A percentile compares a stretch with the other conserved stretches of the same genome.
phyloP scores from a whole-genome alignment of 2,329 filamentous ascomycete species.

The Dactylellina haptotyla region DNA sequence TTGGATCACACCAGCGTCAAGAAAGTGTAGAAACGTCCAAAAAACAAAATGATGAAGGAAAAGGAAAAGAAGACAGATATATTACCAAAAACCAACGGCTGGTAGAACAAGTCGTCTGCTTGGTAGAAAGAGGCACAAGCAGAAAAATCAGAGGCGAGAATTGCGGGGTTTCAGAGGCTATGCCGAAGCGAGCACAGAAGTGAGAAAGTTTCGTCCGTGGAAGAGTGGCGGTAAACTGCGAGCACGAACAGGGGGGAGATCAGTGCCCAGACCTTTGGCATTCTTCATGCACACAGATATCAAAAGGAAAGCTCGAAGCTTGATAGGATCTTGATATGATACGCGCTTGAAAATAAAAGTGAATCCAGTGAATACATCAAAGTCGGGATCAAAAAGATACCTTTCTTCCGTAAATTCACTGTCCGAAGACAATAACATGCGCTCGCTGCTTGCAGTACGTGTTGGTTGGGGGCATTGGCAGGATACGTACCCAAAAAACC shows the following conservation, averaged over 20 bases:
- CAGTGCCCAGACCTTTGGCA: conserved; percentile 30
- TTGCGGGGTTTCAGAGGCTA: conserved; percentile 55
- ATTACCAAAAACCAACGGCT: conserved; percentile 47
- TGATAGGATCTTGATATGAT: too few species aligned
- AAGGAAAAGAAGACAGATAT: conserved; percentile 50
- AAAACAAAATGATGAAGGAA: not conserved
- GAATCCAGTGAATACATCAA: too few species aligned
- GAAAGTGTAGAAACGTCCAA: conserved; percentile 5
- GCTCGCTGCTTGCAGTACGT: too few species aligned
- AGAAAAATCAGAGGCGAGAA: conserved; percentile 53
- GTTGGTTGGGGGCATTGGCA: too few species aligned
- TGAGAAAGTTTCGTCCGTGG: conserved; percentile 54
- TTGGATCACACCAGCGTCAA: conserved; percentile 20
- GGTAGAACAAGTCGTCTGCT: conserved; percentile 32
- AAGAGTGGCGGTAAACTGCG: conserved; percentile 41
- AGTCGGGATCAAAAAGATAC: too few species aligned
- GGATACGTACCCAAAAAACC: too few species aligned
- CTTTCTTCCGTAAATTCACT: too few species aligned
- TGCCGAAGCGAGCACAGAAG: conserved; percentile 53
- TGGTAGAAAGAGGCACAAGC: conserved; percentile 45
- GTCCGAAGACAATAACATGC: too few species aligned
- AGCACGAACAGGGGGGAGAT: conserved; percentile 46
- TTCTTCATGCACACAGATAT: conserved; percentile 35
- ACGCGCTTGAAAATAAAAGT: too few species aligned
- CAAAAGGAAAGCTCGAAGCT: conserved; percentile 21